These are phyloP conservation scores for Colletotrichum somersetense DNA, from an alignment of 2,329 filamentous ascomycete genomes.

Conservation along the genomic window DNA sequence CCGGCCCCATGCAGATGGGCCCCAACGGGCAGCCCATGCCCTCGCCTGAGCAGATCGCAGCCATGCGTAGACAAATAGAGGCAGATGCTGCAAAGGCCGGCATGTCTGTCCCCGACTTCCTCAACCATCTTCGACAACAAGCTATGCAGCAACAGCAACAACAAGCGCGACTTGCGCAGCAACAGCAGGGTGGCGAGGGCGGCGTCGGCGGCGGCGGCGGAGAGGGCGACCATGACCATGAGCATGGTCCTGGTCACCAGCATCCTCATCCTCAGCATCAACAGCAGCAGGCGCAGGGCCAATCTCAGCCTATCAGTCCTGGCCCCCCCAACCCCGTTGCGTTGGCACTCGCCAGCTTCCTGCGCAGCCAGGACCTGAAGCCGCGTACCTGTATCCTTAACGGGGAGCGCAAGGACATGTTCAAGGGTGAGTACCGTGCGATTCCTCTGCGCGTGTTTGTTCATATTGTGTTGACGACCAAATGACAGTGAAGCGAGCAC, in stretches of 20 bases:
- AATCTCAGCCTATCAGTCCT: constrained; percentile 76
- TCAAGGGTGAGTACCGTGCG: constrained; percentile 75
- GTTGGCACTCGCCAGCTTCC: constrained; percentile 88
- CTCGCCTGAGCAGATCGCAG: constrained; percentile 85
- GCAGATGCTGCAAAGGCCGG: constrained; percentile 87
- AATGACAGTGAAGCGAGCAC: constrained; percentile 87
- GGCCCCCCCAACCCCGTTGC: constrained; percentile 91
- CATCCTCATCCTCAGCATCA: constrained; percentile 48
- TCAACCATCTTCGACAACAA: constrained; percentile 75
- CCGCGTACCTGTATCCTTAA: constrained; percentile 91
- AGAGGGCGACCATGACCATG: constrained; percentile 47
- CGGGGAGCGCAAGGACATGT: constrained; percentile 98
- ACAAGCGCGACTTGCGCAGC: constrained; percentile 59
- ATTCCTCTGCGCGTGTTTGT: neutral
- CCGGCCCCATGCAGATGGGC: constrained; percentile 51
- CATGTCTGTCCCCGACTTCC: constrained; percentile 87
- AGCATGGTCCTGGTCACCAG: constrained; percentile 44
- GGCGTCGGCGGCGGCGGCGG: constrained; percentile 20
- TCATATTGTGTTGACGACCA: neutral
- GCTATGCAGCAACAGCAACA: constrained; percentile 63
- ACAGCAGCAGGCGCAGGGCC: constrained; percentile 54
- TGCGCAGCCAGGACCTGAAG: constrained; percentile 88
- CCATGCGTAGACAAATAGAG: constrained; percentile 86
- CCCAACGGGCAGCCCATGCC: constrained; percentile 47
- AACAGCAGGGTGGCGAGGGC: constrained; percentile 40